Base-by-base conservation (phyloP, 2,329 filamentous ascomycete species). In the Apiospora pterosperma region DNA sequence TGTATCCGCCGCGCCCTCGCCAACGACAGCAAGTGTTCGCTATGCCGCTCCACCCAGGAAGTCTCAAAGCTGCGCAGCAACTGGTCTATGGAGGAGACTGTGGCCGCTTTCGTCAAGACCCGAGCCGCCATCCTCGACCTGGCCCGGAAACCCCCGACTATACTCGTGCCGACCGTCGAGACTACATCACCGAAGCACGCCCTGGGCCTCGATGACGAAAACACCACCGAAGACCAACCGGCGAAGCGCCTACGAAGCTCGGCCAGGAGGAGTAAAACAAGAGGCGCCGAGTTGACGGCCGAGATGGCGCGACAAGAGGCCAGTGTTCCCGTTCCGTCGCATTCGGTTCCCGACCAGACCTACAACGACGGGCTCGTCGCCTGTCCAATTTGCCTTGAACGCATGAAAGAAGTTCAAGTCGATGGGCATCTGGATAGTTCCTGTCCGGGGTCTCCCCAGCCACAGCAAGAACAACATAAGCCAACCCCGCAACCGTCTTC, bases 1-100 rank as follows among this genome's bases (percentile, higher is more conserved):
- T 99, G 96, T 77, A 98, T 99, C 75, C 91, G 96, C 36, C 86
- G 94, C 67, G 93, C 92, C 66, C 84, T 99, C 0, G 90, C 90
- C 2, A 85, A 87, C 36, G 93, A 97, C 69, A 92, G 93, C 10
- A 93, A 91, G 77, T 99, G 96, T 72, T 96, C 96, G 0, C 83
- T 92, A 1, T 99, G 96, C 78, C 89, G 93, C 62, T 81, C 87
- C 6, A 78, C 82, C 0, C 92, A 97, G 69, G 93, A 97, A 75
- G 93, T 95, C 75, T 85, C 92, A 66, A 96, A 92, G 76, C 75
- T 99, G 70, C 85, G 93, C 65, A 90, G 90, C 59, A 98, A 98
- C 76, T 92, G 90, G 85, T 89, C 90, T 0, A 82, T 98, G 68
- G 88, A 96, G 73, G 94, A 98, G 74, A 84, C 95, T 1, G 92